Conservation (phyloP, 208 protist genomes). For the Kentomonas sorsogonicus region DNA sequence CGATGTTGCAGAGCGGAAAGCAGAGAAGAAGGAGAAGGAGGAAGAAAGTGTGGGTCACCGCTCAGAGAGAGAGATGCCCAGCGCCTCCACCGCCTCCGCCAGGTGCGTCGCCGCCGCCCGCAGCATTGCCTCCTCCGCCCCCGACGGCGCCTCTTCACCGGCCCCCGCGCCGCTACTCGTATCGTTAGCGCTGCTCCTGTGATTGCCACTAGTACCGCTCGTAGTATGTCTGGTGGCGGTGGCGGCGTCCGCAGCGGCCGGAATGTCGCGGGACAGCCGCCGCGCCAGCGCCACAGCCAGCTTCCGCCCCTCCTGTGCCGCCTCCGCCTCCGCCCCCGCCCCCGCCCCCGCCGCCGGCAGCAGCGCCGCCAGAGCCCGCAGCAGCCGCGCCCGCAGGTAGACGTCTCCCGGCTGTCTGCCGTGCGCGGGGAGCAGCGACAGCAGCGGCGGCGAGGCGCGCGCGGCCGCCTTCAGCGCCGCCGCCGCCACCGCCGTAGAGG, state of each 20-base stretch:
- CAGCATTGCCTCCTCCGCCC: no score
- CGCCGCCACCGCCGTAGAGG: no score
- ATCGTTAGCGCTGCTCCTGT: not conserved
- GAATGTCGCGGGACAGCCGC: not conserved
- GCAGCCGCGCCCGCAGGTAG: not conserved
- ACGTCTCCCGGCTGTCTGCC: no score
- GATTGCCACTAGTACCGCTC: not conserved
- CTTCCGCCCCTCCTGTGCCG: not conserved
- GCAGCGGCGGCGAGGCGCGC: no score
- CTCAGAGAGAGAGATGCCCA: no score
- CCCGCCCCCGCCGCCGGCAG: not conserved
- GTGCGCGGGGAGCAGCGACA: no score
- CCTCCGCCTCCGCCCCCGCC: not conserved
- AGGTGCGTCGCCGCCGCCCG: no score
- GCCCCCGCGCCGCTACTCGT: conserved; percentile 9
- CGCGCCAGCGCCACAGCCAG: not conserved
- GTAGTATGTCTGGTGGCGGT: not conserved
- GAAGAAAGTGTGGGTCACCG: no score
- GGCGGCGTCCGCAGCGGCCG: not conserved
- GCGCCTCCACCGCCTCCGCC: no score
- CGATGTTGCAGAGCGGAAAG: no score
- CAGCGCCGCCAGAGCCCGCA: conserved; percentile 7
- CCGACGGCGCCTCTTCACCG: conserved; percentile 15
- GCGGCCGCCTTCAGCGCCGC: no score
- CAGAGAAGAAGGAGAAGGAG: no score